Evolutionary conservation across 2,329 filamentous ascomycete species (phyloP).

Genomic region (Neonectria faginata): DNA sequence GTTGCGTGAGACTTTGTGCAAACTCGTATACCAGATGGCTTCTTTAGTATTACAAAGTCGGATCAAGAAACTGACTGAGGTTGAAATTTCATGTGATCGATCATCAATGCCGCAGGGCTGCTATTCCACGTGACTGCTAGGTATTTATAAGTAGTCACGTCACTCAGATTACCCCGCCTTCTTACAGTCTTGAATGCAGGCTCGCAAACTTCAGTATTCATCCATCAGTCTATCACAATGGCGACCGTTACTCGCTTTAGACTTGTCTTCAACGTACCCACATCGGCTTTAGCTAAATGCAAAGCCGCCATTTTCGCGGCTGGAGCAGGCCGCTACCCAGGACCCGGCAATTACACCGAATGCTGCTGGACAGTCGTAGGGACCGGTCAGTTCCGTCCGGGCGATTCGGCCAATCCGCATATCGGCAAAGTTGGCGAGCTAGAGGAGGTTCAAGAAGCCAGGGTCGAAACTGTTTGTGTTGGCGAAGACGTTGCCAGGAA

Average conservation of each 20-base stretch:
- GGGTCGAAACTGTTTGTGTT: constrained; percentile 71
- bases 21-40: too few relatives aligned
- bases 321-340: constrained; percentile 64
- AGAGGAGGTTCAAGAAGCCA: constrained; percentile 69
- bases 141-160: not conserved
- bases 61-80: too few relatives aligned
- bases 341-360: constrained; percentile 64
- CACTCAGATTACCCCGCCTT: not conserved
- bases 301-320: constrained; percentile 67
- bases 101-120: too few relatives aligned
- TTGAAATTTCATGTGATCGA: too few relatives aligned
- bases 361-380: constrained; percentile 64
- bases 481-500: constrained; percentile 66
- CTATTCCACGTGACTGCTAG: too few relatives aligned
- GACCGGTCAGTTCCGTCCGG: constrained; percentile 74
- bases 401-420: constrained; percentile 68
- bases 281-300: constrained; percentile 56
- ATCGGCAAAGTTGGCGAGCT: constrained; percentile 68
- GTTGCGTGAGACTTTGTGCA: too few relatives aligned
- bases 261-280: constrained; percentile 64
- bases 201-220: not conserved
- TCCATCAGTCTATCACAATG: not conserved
- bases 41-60: too few relatives aligned
- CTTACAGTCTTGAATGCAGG: not conserved
- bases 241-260: constrained; percentile 37